Evolutionary conservation across 2,329 filamentous ascomycete genomes (phyloP), one percentile per base, ranked within the genome.

Genomic region (Scedosporium boydii): DNA sequence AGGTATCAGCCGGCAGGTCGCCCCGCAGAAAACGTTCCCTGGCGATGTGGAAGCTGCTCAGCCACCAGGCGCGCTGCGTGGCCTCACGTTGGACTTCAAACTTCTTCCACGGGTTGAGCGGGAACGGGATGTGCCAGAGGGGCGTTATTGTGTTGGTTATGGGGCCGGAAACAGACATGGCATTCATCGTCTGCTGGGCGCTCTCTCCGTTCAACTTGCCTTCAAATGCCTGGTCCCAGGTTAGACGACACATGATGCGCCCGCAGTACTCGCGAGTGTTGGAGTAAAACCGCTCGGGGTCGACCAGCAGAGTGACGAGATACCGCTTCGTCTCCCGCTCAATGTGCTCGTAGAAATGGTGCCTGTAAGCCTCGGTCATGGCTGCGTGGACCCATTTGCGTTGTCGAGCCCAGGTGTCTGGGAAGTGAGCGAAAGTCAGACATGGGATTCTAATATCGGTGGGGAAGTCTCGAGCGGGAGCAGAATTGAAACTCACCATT

Each of bases 131-230:
- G 46, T 75, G 65, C 79, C 79, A 82, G 3, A 82, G 68, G 0
- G 78, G 77, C n/a, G 78, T 76, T 67, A 80, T 68, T 2, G 77
- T 79, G 69, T 82, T 82, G 67, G 80, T 77, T 60, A 82, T 72
- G 14, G 78, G 78, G 0, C 79, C 79, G 4, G 77, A 80, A n/a
- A 81, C 75, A n/a, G 78, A 80, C 79, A 81, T 81, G 66, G 75
- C 78, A 58, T 77, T 77, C 56, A 81, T 71, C 2, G 78, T 82
- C 62, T 68, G 68, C 69, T 79, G 76, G 61, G 79, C 79, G 64
- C 73, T 77, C 53, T 79, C 74, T 48, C 77, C 79, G 65, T 79
- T 80, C 42, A 70, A 68, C 61, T 73, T 73, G 21, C 78, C 79
- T 63, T 77, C 75, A 0, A 77, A 71, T 3, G 78, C 77, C 65